A percentile compares a stretch with the other conserved stretches of the same genome.
Evolutionary conservation across 2,329 filamentous ascomycete genomes (phyloP).

Genomic region (Penicillium rolfsii): DNA sequence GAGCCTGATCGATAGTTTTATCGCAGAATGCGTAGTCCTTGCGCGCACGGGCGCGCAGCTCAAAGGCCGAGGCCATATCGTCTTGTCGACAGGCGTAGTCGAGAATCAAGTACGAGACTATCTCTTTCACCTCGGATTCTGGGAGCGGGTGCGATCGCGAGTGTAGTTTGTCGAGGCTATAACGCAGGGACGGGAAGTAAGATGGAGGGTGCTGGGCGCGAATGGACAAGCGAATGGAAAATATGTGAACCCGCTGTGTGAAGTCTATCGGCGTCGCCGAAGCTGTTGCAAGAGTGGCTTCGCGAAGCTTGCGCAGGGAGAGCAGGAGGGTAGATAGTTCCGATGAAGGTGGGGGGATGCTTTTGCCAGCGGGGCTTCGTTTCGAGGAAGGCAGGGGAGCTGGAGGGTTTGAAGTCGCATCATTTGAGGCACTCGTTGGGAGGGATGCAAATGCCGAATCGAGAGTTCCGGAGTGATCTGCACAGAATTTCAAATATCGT

Average conservation of each 20-base stretch:
- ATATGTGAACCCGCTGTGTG: slow-evolving; percentile 85
- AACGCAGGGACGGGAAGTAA: slow-evolving; percentile 83
- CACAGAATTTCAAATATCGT: slow-evolving; percentile 88
- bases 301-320: slow-evolving; percentile 87
- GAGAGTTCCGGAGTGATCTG: slow-evolving; percentile 72
- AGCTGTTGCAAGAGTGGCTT: slow-evolving; percentile 75
- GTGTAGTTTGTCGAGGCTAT: slow-evolving; percentile 75
- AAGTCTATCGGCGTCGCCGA: slow-evolving; percentile 77
- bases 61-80: slow-evolving; percentile 73
- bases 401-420: slow-evolving; percentile 47
- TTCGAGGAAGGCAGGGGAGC: slow-evolving; percentile 31
- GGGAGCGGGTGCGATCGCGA: slow-evolving; percentile 66
- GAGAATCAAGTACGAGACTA: slow-evolving; percentile 78
- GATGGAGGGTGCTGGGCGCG: slow-evolving; percentile 81
- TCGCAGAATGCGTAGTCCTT: slow-evolving; percentile 64
- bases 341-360: slow-evolving; percentile 54
- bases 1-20: slow-evolving; percentile 67
- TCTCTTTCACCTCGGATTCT: slow-evolving; percentile 73
- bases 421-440: slow-evolving; percentile 41
- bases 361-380: slow-evolving; percentile 26
- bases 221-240: slow-evolving; percentile 83
- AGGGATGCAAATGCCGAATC: slow-evolving; percentile 74
- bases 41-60: slow-evolving; percentile 58
- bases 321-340: slow-evolving; percentile 75
- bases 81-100: slow-evolving; percentile 85